Conservation (phyloP, 345 rosid genomes). For the Mangifera indica region DNA sequence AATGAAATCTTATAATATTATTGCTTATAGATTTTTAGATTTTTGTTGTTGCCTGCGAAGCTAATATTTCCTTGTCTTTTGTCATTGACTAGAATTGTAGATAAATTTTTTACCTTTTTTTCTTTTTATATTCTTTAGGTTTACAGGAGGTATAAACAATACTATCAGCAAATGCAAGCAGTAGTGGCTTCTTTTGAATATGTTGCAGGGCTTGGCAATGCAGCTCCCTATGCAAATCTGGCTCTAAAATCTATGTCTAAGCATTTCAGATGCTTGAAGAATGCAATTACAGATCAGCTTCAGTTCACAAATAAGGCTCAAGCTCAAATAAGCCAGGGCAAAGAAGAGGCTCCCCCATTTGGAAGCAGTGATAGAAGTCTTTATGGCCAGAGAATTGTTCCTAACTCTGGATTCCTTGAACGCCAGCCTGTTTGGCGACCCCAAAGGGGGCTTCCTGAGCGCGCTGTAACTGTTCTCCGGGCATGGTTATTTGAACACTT, state of each 20-base stretch:
- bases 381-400: constrained; percentile 40
- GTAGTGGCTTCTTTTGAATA: constrained; percentile 75
- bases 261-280: constrained; percentile 73
- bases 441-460: constrained; percentile 89
- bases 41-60: background rate
- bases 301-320: constrained; percentile 45
- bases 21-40: background rate
- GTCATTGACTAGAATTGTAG: background rate
- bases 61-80: background rate
- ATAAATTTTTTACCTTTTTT: constrained; percentile 17
- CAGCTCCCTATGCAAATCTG: constrained; percentile 71
- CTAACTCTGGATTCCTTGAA: constrained; percentile 45
- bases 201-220: constrained; percentile 81
- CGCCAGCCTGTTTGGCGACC: constrained; percentile 91
- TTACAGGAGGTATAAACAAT: constrained; percentile 77
- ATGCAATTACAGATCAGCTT: constrained; percentile 74
- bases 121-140: constrained; percentile 35
- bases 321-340: constrained; percentile 34
- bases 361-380: constrained; percentile 44
- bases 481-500: constrained; percentile 93
- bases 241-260: constrained; percentile 76
- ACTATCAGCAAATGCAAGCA: constrained; percentile 77
- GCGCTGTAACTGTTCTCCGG: constrained; percentile 73
- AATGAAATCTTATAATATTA: background rate
- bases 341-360: constrained; percentile 48